These are phyloP conservation scores for Wallacemonas sp. DNA, from an alignment of 208 protist species.

Conservation along the genomic window DNA sequence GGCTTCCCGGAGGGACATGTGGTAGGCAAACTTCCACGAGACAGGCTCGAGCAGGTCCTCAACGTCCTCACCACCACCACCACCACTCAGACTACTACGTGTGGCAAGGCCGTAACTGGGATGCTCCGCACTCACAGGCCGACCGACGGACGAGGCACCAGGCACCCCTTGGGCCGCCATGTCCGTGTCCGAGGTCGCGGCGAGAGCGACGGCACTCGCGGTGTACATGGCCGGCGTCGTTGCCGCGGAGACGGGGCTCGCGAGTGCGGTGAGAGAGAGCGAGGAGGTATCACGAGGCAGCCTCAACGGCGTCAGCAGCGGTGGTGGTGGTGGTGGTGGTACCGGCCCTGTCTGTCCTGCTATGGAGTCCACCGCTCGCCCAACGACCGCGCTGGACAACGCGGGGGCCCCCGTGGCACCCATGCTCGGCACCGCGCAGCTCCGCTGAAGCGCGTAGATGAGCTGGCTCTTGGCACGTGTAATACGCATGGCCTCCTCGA, in stretches of 20 bases:
- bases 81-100: neutral
- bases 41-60: constrained; percentile 44
- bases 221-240: constrained; percentile 7
- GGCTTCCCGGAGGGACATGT: constrained; percentile 77
- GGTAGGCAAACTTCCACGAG: constrained; percentile 91
- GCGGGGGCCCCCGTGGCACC: too few relatives aligned
- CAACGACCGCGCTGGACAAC: too few relatives aligned
- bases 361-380: too few relatives aligned
- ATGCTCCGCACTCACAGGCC: too few relatives aligned
- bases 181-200: constrained; percentile 1
- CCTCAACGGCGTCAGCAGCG: neutral
- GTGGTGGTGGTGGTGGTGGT: neutral
- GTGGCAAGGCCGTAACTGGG: too few relatives aligned
- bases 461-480: constrained; percentile 60
- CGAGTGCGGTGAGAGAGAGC: neutral
- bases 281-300: neutral
- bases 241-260: neutral
- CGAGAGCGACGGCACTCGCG: neutral
- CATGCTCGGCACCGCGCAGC: too few relatives aligned
- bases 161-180: too few relatives aligned
- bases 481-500: constrained; percentile 70
- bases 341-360: neutral
- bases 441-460: constrained; percentile 42
- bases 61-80: constrained; percentile 28
- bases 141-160: too few relatives aligned